Conservation (phyloP, 305 asterid genomes). For the Fraxinus latifolia region DNA sequence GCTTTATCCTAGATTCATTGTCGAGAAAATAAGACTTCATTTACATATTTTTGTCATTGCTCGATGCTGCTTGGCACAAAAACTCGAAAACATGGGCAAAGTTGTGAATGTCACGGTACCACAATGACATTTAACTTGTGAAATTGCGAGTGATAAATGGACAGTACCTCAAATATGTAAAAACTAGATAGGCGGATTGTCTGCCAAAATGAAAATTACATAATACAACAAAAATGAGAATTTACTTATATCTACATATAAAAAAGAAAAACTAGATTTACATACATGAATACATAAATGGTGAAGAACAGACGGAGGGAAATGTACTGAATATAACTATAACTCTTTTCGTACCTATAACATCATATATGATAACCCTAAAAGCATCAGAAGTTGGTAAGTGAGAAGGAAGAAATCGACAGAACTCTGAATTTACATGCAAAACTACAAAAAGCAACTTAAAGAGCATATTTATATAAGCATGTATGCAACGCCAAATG, state of each 20-base stretch:
- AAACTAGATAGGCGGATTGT: not conserved
- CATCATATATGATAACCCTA: slow-evolving; percentile 31
- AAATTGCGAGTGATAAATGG: not conserved
- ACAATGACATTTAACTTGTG: not conserved
- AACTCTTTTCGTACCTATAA: slow-evolving; percentile 22
- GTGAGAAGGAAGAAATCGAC: slow-evolving; percentile 4
- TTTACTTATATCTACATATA: slow-evolving; percentile 21
- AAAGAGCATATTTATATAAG: not conserved
- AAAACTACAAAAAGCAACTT: not conserved
- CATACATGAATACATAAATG: slow-evolving; percentile 23
- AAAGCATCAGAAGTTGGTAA: slow-evolving; percentile 22
- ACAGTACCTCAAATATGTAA: not conserved
- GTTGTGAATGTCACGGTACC: not conserved
- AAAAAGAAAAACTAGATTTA: slow-evolving; percentile 12
- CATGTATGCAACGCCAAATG: slow-evolving; percentile 31
- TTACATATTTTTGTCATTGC: not conserved
- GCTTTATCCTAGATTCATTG: not conserved
- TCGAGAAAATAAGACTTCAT: not conserved
- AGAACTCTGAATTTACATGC: slow-evolving; percentile 39
- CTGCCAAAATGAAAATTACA: not conserved
- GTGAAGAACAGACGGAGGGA: slow-evolving; percentile 3
- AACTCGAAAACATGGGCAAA: not conserved
- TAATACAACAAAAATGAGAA: slow-evolving; percentile 28
- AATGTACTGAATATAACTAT: slow-evolving; percentile 19
- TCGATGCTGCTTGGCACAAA: not conserved